These are phyloP conservation scores for Singerocomus inundabilis DNA, from an alignment of 1,284 basidiomycete species.

Conservation along the genomic window DNA sequence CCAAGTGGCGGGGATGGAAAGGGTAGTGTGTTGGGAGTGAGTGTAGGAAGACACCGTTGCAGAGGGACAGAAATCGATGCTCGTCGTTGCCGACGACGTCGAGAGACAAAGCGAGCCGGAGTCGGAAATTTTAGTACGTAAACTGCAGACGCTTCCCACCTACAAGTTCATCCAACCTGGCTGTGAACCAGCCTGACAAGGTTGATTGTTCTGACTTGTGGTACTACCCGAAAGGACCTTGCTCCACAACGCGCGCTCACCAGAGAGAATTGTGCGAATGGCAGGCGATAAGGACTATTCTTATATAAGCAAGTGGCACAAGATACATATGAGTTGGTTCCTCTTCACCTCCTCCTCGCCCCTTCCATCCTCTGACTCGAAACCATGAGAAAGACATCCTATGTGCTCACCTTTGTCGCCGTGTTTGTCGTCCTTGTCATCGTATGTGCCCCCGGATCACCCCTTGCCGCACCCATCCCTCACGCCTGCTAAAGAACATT, in stretches of 20 bases:
- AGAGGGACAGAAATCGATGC: conserved; percentile 11
- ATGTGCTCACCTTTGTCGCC: conserved; percentile 56
- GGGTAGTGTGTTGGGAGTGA: conserved; percentile 17
- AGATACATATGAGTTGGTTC: too few relatives aligned
- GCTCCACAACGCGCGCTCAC: too few relatives aligned
- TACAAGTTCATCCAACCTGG: too few relatives aligned
- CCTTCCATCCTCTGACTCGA: neutral
- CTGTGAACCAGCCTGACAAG: too few relatives aligned
- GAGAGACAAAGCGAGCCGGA: conserved; percentile 22
- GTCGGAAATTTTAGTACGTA: conserved; percentile 29
- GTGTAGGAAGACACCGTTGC: conserved; percentile 32
- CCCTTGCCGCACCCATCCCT: neutral
- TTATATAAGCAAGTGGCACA: conserved; percentile 9
- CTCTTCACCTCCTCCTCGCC: neutral
- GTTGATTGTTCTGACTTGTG: too few relatives aligned
- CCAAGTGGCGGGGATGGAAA: conserved; percentile 14
- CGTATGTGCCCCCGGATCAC: conserved; percentile 39
- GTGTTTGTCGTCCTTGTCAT: conserved; percentile 50
- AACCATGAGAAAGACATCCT: conserved; percentile 65
- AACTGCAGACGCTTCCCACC: conserved; percentile 18
- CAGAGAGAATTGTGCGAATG: conserved; percentile 29
- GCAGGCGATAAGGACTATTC: conserved; percentile 16
- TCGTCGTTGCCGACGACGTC: conserved; percentile 23
- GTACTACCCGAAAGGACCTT: too few relatives aligned
- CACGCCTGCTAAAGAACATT: conserved; percentile 46